Evolutionary conservation across 805 yeast species (phyloP).

Genomic region (Myxozyma mucilagina): DNA sequence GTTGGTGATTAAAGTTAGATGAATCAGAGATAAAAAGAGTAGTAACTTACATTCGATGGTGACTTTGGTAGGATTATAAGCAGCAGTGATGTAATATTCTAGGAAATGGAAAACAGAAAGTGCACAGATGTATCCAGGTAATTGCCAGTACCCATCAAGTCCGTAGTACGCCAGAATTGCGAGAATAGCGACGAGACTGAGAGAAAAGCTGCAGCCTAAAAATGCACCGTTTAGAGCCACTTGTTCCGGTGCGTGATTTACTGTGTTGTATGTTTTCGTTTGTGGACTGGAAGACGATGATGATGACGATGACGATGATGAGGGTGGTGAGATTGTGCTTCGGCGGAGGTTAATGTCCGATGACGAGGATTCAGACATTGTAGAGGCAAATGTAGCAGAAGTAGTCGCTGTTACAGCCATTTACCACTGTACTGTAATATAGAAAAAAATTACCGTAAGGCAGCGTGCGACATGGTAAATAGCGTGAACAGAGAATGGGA

Average conservation of each 20-base stretch:
- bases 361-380: too few species aligned
- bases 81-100: constrained; percentile 80
- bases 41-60: constrained; percentile 53
- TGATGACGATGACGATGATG: not conserved
- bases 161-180: not conserved
- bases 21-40: not conserved
- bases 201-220: constrained; percentile 37
- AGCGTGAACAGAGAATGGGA: not conserved
- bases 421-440: not conserved
- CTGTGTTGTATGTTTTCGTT: constrained; percentile 2
- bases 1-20: not conserved
- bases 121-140: constrained; percentile 53
- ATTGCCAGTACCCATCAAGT: constrained; percentile 31
- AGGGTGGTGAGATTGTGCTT: too few species aligned
- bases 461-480: not conserved
- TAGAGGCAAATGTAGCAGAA: too few species aligned
- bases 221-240: constrained; percentile 38
- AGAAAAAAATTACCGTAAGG: not conserved
- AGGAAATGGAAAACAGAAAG: constrained; percentile 71
- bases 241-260: constrained; percentile 31
- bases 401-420: too few species aligned
- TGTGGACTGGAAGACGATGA: not conserved
- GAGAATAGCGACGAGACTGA: constrained; percentile 19
- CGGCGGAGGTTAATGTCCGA: too few species aligned
- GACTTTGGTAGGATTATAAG: constrained; percentile 64